Conservation (phyloP, 495 filamentous ascomycete species). For the Annulohypoxylon bovei region DNA sequence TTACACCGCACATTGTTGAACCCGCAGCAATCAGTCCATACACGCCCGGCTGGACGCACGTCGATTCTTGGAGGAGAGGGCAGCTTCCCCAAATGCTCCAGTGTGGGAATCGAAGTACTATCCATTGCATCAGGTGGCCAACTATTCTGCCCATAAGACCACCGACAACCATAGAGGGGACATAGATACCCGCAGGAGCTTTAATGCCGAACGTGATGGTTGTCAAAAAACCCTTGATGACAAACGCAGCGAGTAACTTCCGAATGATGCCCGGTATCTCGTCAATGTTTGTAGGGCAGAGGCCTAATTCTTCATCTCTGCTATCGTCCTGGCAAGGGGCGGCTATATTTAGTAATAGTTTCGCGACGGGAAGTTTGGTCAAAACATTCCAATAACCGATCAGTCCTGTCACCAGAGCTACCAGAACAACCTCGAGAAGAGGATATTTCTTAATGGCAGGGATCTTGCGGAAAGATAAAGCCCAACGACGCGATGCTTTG, state of each 20-base stretch:
- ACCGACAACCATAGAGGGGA: constrained; percentile 97
- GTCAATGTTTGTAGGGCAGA: constrained; percentile 77
- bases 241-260: constrained; percentile 78
- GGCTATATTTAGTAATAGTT: constrained; percentile 89
- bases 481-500: constrained; percentile 92
- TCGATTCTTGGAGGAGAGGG: constrained; percentile 70
- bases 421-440: constrained; percentile 85
- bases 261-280: constrained; percentile 77
- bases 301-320: constrained; percentile 67
- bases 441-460: constrained; percentile 82
- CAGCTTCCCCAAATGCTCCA: constrained; percentile 79
- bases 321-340: constrained; percentile 75
- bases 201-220: constrained; percentile 94
- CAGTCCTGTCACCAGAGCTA: constrained; percentile 84
- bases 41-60: constrained; percentile 93
- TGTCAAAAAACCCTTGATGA: constrained; percentile 90
- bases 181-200: constrained; percentile 95
- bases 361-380: constrained; percentile 87
- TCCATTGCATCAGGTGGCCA: constrained; percentile 86
- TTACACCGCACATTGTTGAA: constrained; percentile 98
- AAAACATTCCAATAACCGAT: constrained; percentile 93
- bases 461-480: constrained; percentile 84
- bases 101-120: constrained; percentile 76
- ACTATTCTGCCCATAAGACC: constrained; percentile 91
- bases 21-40: constrained; percentile 96